A percentile compares a stretch with the other conserved stretches of the same genome.
These are phyloP conservation scores for Trichophyton rubrum DNA, from an alignment of 2,329 filamentous ascomycete species.

Conservation along the genomic window DNA sequence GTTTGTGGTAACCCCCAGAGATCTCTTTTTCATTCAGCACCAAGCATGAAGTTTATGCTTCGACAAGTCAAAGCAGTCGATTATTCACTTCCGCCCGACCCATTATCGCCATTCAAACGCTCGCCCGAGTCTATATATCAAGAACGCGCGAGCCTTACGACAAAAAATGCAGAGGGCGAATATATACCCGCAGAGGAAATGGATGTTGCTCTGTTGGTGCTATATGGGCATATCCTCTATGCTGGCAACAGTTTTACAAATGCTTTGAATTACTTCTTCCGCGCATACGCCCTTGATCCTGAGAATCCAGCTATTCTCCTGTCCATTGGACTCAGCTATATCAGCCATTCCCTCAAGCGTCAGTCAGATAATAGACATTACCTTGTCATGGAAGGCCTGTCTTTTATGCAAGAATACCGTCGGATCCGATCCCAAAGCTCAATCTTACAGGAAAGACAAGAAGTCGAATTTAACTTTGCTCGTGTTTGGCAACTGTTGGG, in stretches of 20 bases:
- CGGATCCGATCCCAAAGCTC: slow-evolving; percentile 40
- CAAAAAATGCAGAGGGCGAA: slow-evolving; percentile 26
- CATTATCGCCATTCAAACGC: slow-evolving; percentile 21
- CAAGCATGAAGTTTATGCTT: slow-evolving; percentile 80
- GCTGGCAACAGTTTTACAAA: slow-evolving; percentile 71
- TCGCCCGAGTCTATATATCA: slow-evolving; percentile 33
- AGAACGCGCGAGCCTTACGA: slow-evolving; percentile 32
- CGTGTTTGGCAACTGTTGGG: slow-evolving; percentile 65
- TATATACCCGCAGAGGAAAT: slow-evolving; percentile 38
- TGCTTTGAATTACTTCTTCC: slow-evolving; percentile 77
- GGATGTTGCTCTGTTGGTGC: slow-evolving; percentile 69
- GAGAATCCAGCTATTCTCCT: slow-evolving; percentile 68
- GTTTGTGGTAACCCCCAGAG: slow-evolving; percentile 54
- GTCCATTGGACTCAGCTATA: slow-evolving; percentile 68
- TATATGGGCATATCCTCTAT: slow-evolving; percentile 84
- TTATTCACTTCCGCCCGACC: slow-evolving; percentile 46
- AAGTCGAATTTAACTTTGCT: slow-evolving; percentile 72
- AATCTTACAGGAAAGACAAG: slow-evolving; percentile 45
- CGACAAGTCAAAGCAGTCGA: slow-evolving; percentile 88
- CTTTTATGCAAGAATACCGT: slow-evolving; percentile 67
- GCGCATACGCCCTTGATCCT: slow-evolving; percentile 60
- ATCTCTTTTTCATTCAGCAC: slow-evolving; percentile 59
- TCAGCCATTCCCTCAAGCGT: slow-evolving; percentile 79
- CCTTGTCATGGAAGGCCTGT: slow-evolving; percentile 69
- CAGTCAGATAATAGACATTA: slow-evolving; percentile 85